Percentiles rank a stretch among this genome's conserved stretches.
These are phyloP conservation scores for Aegilops umbellulata DNA, from an alignment of 176 grass and related monocot genomes.

Conservation along the genomic window DNA sequence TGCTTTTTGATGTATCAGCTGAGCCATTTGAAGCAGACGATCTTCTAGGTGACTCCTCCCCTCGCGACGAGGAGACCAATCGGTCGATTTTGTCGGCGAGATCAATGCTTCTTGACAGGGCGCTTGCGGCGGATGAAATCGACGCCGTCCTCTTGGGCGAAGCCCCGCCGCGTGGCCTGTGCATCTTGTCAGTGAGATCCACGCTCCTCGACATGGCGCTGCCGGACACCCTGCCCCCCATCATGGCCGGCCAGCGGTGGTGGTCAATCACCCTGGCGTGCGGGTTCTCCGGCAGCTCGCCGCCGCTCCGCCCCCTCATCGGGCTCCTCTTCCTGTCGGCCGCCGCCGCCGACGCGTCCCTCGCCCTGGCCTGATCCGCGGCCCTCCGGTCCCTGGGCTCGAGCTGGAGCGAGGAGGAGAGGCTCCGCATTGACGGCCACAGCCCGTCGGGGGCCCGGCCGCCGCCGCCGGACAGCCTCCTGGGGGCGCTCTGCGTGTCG, in stretches of 20 bases:
- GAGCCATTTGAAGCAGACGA: conserved; percentile 24
- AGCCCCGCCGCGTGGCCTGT: conserved; percentile 28
- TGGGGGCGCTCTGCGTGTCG: conserved; percentile 35
- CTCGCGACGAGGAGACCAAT: conserved; percentile 26
- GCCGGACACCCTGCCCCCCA: conserved; percentile 52
- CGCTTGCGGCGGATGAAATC: conserved; percentile 27
- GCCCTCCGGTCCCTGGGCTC: conserved; percentile 51
- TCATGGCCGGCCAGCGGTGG: conserved; percentile 92
- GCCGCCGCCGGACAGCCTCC: conserved; percentile 29
- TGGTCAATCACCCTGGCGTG: conserved; percentile 84
- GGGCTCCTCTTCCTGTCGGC: conserved; percentile 83
- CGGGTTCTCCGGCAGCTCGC: conserved; percentile 60
- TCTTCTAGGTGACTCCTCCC: conserved; percentile 35
- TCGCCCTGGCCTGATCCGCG: conserved; percentile 32
- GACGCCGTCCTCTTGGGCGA: conserved; percentile 41
- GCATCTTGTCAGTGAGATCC: conserved; percentile 61
- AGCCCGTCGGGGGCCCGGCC: conserved; percentile 62
- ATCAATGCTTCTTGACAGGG: conserved; percentile 55
- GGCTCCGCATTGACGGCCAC: conserved; percentile 84
- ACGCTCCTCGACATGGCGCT: conserved; percentile 58
- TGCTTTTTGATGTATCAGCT: neutral
- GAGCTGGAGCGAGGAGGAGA: conserved; percentile 74
- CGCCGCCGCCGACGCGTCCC: neutral
- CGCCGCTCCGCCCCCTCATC: conserved; percentile 44
- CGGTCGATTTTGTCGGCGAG: conserved; percentile 52